Evolutionary conservation across 1,139 yeast species (phyloP), one percentile per base, ranked within the genome.

Genomic region (Geotrichum restrictum): DNA sequence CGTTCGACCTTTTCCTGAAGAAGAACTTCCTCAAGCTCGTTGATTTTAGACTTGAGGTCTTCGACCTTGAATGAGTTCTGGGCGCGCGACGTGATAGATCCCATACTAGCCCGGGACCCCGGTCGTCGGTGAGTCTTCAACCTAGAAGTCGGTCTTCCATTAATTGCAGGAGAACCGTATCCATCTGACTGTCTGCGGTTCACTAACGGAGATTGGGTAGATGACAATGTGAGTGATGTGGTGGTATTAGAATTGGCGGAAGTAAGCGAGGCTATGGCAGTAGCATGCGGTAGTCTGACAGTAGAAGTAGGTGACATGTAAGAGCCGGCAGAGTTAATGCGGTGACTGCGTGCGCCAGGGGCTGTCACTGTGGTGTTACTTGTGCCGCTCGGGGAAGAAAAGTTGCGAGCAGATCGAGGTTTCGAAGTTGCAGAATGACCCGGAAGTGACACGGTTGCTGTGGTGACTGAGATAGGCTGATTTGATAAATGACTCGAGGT

Each of bases 1-100:
- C 67, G 56, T 32, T 65, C 68, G 11, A 55, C 55, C 21, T 61
- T 56, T 33, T 65, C 68, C 24, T 56, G 57, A 45, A 61, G 59
- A 45, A 66, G 59, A 5, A 64, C 68, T 34, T 60, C 62, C 48
- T 66, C 69, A 38, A 66, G 61, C 54, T 66, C 68, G 38, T 57
- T 38, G 22, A 66, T 64, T 54, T 66, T 66, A 45, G 50, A 47
- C 57, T 61, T 63, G 51, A 66, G 63, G 49, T 65, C 68, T 24
- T 64, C 69, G 7, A 66, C 64, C 31, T 45, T 49, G 21, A 19
- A 24, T 11, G 49, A 39, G 14, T 39, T 33, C 14, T 19, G 45
- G 1, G 40, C 13, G 11, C 32, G 29, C n/a, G 52, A 45, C 3
- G 49, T 16, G 29, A 22, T 14, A 3, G 49, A 33, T 14, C 10